phyloP scores from a whole-genome alignment of 768 basidiomycete species.

The Boletellus sp. region DNA sequence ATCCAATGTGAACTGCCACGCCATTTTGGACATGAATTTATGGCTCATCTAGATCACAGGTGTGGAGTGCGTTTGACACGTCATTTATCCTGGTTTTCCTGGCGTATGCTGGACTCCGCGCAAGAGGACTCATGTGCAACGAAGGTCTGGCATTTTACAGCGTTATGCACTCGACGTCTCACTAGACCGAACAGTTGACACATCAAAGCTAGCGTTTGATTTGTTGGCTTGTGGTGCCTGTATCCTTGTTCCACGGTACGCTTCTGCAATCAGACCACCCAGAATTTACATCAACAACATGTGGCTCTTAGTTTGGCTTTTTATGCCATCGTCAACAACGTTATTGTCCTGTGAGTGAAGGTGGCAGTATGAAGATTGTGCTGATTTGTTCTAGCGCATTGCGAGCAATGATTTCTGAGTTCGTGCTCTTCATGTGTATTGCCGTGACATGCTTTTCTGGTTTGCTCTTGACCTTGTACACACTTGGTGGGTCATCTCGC shows the following conservation, averaged over 20 bases:
- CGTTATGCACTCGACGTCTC: not conserved
- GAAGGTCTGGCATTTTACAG: constrained; percentile 42
- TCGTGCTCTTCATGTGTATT: constrained; percentile 74
- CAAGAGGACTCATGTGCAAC: constrained; percentile 52
- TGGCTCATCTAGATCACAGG: constrained; percentile 38
- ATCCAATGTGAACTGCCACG: constrained; percentile 58
- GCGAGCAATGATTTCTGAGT: constrained; percentile 78
- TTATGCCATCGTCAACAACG: constrained; percentile 74
- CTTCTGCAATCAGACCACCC: not conserved
- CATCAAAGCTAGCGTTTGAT: constrained; percentile 70
- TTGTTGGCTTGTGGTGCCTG: constrained; percentile 82
- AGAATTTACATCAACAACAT: not conserved
- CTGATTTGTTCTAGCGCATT: constrained; percentile 51
- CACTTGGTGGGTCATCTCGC: constrained; percentile 36
- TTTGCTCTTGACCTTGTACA: constrained; percentile 53
- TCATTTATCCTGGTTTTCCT: constrained; percentile 68
- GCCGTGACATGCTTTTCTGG: constrained; percentile 82
- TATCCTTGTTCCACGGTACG: constrained; percentile 76
- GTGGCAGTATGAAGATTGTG: not conserved
- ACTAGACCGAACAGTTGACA: constrained; percentile 31
- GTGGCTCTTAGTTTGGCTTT: constrained; percentile 57
- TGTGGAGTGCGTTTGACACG: constrained; percentile 91
- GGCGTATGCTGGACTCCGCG: constrained; percentile 60
- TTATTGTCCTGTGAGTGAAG: constrained; percentile 64
- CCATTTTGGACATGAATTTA: not conserved